Percentiles rank a stretch among this genome's conserved stretches.
Evolutionary conservation across 257 asterid genomes (phyloP).

Genomic region (Solanum rostratum): DNA sequence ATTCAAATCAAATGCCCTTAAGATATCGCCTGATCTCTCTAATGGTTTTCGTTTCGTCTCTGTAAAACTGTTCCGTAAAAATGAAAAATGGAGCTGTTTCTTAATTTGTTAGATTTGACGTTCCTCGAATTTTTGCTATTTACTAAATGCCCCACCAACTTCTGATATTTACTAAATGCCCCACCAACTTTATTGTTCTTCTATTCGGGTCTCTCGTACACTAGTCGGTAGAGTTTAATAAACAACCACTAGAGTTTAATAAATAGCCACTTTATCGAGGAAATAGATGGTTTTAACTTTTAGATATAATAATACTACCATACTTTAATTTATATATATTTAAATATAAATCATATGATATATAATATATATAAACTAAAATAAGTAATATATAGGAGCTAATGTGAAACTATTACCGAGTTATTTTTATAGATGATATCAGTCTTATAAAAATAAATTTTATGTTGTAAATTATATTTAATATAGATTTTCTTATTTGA

Average conservation of each 20-base stretch:
- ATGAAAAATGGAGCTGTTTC: neutral
- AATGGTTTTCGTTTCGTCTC: neutral
- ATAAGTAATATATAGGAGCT: neutral
- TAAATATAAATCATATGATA: too few relatives aligned
- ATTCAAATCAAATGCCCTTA: neutral
- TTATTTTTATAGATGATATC: too few relatives aligned
- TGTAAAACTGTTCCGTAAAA: neutral
- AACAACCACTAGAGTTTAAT: too few relatives aligned
- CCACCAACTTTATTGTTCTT: neutral
- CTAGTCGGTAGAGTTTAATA: neutral
- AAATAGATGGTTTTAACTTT: neutral
- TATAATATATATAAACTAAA: too few relatives aligned
- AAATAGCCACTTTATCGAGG: neutral
- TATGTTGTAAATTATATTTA: too few relatives aligned
- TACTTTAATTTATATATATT: neutral
- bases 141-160: too few relatives aligned
- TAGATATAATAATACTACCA: neutral
- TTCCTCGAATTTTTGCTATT: neutral
- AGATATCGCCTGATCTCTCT: neutral
- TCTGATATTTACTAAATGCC: too few relatives aligned
- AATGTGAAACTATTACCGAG: neutral
- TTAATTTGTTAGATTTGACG: neutral
- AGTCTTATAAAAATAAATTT: too few relatives aligned
- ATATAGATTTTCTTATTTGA: too few relatives aligned
- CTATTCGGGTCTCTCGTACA: neutral